These are phyloP conservation scores for Marvania coccoides DNA, from an alignment of 139 green algal species.

Conservation along the genomic window DNA sequence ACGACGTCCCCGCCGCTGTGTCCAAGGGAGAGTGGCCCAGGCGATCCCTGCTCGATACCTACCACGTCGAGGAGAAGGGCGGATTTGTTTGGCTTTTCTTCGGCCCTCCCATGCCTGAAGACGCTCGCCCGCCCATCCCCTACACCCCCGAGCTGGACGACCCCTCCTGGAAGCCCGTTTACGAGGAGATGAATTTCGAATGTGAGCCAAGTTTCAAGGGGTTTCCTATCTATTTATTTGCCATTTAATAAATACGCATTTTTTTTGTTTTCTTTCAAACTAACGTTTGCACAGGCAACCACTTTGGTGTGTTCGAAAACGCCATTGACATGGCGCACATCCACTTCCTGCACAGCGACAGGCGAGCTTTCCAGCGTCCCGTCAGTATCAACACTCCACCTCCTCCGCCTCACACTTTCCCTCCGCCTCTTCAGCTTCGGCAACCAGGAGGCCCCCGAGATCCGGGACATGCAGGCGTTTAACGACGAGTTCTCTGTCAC, in stretches of 20 bases:
- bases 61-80: constrained; percentile 55
- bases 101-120: constrained; percentile 50
- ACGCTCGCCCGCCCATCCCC: constrained; percentile 71
- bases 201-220: too few relatives aligned
- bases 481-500: constrained; percentile 28
- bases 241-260: not conserved
- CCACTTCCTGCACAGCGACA: constrained; percentile 77
- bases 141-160: constrained; percentile 64
- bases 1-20: constrained; percentile 40
- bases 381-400: constrained; percentile 16
- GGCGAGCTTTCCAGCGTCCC: too few relatives aligned
- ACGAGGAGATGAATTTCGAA: constrained; percentile 55
- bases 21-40: constrained; percentile 44
- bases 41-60: constrained; percentile 46
- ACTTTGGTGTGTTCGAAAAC: constrained; percentile 80
- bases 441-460: constrained; percentile 43
- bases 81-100: constrained; percentile 85
- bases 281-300: too few relatives aligned
- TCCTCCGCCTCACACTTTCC: not conserved
- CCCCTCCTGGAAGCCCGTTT: constrained; percentile 60
- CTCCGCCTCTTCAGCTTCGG: too few relatives aligned
- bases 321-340: constrained; percentile 86
- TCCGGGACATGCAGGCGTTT: constrained; percentile 56
- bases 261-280: not conserved
- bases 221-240: not conserved